Percentiles rank a stretch among this genome's conserved stretches.
phyloP scores from a whole-genome alignment of 2,329 filamentous ascomycete genomes.

The Beauveria scarabaeidicola region DNA sequence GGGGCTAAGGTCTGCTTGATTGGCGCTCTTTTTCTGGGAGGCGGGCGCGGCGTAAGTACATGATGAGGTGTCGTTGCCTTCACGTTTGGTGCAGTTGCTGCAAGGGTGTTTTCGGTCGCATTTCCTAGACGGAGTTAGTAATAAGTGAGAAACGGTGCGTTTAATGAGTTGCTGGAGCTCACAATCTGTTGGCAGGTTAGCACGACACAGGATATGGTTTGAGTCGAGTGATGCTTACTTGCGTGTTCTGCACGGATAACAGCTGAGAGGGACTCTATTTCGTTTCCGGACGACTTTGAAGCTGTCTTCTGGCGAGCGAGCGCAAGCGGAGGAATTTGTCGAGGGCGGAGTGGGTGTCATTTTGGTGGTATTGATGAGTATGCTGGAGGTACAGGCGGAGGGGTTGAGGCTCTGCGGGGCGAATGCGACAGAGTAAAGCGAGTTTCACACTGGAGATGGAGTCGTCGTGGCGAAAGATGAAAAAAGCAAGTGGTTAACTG shows the following conservation, averaged over 20 bases:
- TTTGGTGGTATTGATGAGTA: conserved; percentile 1
- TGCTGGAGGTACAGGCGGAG: not conserved
- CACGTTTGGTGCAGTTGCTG: conserved; percentile 89
- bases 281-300: conserved; percentile 85
- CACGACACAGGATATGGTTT: not conserved
- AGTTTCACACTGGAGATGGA: not conserved
- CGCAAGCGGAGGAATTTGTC: conserved; percentile 66
- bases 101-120: conserved; percentile 88
- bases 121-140: conserved; percentile 53
- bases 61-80: conserved; percentile 68
- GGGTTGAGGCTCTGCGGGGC: not conserved
- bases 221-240: conserved; percentile 52
- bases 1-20: conserved; percentile 52
- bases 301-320: conserved; percentile 74
- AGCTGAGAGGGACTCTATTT: conserved; percentile 86
- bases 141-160: not conserved
- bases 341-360: conserved; percentile 75
- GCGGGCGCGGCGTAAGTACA: conserved; percentile 75
- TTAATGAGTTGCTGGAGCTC: conserved; percentile 15
- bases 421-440: not conserved
- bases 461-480: not conserved
- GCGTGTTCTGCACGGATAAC: conserved; percentile 80
- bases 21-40: conserved; percentile 65
- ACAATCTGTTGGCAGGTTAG: conserved; percentile 27
- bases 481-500: not conserved